Conservation (phyloP, 2,329 filamentous ascomycete genomes). For the Chaetomiaceae sp. region DNA sequence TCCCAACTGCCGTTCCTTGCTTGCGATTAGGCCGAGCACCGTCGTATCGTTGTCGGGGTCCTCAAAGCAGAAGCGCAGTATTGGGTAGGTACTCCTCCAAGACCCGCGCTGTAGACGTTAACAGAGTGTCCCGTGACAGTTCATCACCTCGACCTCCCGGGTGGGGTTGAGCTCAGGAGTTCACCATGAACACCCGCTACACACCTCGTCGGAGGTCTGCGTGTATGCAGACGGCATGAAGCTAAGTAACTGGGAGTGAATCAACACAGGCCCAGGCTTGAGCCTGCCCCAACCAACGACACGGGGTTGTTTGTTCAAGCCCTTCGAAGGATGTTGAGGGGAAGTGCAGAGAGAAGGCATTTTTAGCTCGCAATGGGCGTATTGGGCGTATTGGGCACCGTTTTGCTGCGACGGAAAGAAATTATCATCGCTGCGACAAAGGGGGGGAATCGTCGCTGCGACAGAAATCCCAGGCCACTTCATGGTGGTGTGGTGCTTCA, state of each 20-base stretch:
- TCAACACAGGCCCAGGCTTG: not conserved
- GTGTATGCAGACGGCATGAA: not conserved
- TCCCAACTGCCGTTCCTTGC: not conserved
- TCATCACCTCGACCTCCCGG: too few species aligned
- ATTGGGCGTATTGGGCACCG: not conserved
- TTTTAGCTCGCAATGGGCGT: not conserved
- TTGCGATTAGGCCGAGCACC: not conserved
- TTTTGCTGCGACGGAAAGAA: not conserved
- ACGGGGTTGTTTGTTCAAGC: not conserved
- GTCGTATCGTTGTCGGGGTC: conserved; percentile 2
- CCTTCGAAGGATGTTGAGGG: not conserved
- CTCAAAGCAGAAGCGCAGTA: not conserved
- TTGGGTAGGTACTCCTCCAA: not conserved
- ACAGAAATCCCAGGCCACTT: too few species aligned
- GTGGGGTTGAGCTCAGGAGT: too few species aligned
- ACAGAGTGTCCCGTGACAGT: not conserved
- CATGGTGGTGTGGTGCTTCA: too few species aligned
- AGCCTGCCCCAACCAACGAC: not conserved
- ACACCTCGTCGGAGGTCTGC: not conserved
- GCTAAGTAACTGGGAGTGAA: not conserved
- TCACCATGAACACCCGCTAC: too few species aligned
- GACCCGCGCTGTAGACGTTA: not conserved
- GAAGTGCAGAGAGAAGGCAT: not conserved
- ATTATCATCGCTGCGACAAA: not conserved
- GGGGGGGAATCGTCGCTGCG: not conserved